Evolutionary conservation across 169 alveolate genomes (phyloP).

Genomic region (Perkinsus chesapeaki): DNA sequence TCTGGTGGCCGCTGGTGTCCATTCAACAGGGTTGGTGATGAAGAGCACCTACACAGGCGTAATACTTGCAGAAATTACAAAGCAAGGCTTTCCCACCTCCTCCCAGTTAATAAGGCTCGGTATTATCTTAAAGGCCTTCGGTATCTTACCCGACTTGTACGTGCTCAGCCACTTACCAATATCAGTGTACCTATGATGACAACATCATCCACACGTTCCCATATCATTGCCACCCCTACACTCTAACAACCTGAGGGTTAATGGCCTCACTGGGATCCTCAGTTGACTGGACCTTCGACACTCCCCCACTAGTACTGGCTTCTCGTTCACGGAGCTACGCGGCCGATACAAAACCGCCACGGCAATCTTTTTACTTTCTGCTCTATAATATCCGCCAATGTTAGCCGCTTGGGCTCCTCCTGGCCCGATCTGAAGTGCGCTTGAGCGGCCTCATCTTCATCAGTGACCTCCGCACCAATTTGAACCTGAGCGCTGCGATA

Average conservation of each 20-base stretch:
- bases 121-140: conserved; percentile 80
- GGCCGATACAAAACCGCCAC: not conserved
- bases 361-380: not conserved
- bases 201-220: not conserved
- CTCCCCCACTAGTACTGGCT: not conserved
- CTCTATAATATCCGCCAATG: not conserved
- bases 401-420: not conserved
- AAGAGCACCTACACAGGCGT: conserved; percentile 22
- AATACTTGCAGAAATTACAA: not conserved
- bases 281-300: not conserved
- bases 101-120: conserved; percentile 85
- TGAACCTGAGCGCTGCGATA: not conserved
- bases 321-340: not conserved
- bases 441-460: not conserved
- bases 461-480: not conserved
- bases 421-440: not conserved
- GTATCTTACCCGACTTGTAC: conserved; percentile 80
- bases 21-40: conserved; percentile 77
- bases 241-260: not conserved
- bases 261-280: not conserved
- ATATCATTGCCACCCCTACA: not conserved
- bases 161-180: conserved; percentile 52
- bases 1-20: conserved; percentile 81
- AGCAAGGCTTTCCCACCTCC: conserved; percentile 45
- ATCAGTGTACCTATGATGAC: conserved; percentile 17